These are phyloP conservation scores for Taiwanofungus camphoratus DNA, from an alignment of 1,284 basidiomycete genomes.

Conservation along the genomic window DNA sequence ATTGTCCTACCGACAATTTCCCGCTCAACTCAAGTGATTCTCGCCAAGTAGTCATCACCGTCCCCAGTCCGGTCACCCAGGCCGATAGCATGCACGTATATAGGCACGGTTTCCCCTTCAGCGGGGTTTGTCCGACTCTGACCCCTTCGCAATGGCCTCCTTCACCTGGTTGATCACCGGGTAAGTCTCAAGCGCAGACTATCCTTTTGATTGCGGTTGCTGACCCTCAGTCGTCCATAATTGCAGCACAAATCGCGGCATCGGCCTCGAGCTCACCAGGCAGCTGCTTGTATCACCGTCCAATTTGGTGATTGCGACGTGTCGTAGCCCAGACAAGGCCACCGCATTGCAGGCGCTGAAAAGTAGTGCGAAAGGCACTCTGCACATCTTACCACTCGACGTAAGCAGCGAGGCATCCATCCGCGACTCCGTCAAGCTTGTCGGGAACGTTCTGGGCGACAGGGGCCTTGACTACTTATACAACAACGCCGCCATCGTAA, in stretches of 20 bases:
- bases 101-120: no score
- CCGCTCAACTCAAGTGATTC: no score
- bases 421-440: slow-evolving; percentile 16
- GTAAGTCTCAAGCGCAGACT: neutral
- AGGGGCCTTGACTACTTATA: slow-evolving; percentile 32
- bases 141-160: no score
- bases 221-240: no score
- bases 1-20: no score
- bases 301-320: slow-evolving; percentile 35
- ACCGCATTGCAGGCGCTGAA: slow-evolving; percentile 20
- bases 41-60: no score
- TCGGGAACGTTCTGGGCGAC: slow-evolving; percentile 19
- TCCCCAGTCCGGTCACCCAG: no score
- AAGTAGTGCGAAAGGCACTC: slow-evolving; percentile 12
- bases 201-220: no score
- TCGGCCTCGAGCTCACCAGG: slow-evolving; percentile 34
- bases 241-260: slow-evolving; percentile 34
- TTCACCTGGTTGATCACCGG: slow-evolving; percentile 7
- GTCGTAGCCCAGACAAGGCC: slow-evolving; percentile 30
- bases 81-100: no score
- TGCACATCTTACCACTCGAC: slow-evolving; percentile 30
- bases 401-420: slow-evolving; percentile 24
- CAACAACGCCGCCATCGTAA: slow-evolving; percentile 35
- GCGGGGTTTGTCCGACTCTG: no score
- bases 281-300: slow-evolving; percentile 29